Evolutionary conservation across 1,139 yeast species (phyloP), one percentile per base, ranked within the genome.

Genomic region (Pichia sp.): DNA sequence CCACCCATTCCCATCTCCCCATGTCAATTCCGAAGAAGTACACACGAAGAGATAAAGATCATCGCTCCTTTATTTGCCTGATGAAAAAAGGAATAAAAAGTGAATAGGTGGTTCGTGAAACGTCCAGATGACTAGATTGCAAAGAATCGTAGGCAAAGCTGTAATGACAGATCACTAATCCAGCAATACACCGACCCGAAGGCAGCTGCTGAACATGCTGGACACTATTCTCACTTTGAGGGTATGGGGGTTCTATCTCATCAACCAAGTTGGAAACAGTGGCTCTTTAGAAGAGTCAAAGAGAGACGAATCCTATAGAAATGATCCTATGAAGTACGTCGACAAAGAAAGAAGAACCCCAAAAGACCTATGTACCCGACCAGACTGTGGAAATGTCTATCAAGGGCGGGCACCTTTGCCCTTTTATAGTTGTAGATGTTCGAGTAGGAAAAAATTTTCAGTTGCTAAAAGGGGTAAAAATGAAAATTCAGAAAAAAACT

Each of bases 241-340:
- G 95, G 64, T 81, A 80, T 81, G 83, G 85, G 88, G 96, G 96
- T 86, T 85, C 86, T 79, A 79, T 79, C 96, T 88, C 96, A 90
- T 90, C 95, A 86, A 85, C 96, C 95, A 88, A 88, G 97, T 89
- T 90, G 96, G 96, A 88, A 87, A 88, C 95, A 87, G 95, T 90
- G 96, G 96, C 97, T 90, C 95, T 85, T 90, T 84, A 84, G 90
- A 87, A 87, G 95, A 89, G 95, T 86, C 95, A 89, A 85, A 87
- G 95, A 88, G 95, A 88, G 96, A 89, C 95, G 96, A 88, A 86
- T 85, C 88, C 97, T 90, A 92, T 92, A 92, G 97, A 92, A 90
- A 92, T 92, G 98, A 92, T 90, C 97, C 97, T 89, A 90, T 84
- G 89, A 84, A 84, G 89, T 84, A 15, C 23, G 31, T 29, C 46